phyloP scores from a whole-genome alignment of 441 rosid genomes.

The Populus hybrid region DNA sequence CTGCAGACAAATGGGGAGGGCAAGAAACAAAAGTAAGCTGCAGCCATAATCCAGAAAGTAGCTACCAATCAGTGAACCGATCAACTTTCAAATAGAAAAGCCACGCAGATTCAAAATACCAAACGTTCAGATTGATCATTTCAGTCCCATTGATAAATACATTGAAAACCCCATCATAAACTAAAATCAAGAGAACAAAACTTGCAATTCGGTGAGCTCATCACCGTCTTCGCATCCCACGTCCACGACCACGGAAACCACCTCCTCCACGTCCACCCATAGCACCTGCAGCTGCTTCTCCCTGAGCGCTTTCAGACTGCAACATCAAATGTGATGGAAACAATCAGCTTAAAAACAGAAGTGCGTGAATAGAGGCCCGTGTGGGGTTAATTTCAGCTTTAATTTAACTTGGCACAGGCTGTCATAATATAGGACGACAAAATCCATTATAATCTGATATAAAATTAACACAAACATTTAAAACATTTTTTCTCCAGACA shows the following conservation, averaged over 20 bases:
- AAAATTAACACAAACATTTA: background rate
- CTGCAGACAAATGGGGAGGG: background rate
- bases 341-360: background rate
- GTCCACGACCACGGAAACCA: slow-evolving; percentile 81
- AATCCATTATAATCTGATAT: background rate
- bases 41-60: background rate
- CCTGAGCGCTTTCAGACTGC: slow-evolving; percentile 99
- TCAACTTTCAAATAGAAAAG: background rate
- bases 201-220: slow-evolving; percentile 26
- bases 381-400: too few relatives aligned
- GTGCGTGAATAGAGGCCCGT: too few relatives aligned
- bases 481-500: background rate
- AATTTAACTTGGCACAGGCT: background rate
- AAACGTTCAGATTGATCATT: background rate
- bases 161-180: background rate
- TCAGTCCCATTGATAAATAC: background rate
- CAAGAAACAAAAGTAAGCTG: background rate
- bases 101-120: background rate
- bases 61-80: background rate
- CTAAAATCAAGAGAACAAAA: background rate
- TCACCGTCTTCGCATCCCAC: slow-evolving; percentile 89
- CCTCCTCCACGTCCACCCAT: slow-evolving; percentile 90
- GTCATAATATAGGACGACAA: background rate
- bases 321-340: slow-evolving; percentile 3
- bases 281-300: slow-evolving; percentile 92